A percentile compares a stretch with the other conserved stretches of the same genome.
phyloP scores from a whole-genome alignment of 768 basidiomycete species.

The Suillus placidus region DNA sequence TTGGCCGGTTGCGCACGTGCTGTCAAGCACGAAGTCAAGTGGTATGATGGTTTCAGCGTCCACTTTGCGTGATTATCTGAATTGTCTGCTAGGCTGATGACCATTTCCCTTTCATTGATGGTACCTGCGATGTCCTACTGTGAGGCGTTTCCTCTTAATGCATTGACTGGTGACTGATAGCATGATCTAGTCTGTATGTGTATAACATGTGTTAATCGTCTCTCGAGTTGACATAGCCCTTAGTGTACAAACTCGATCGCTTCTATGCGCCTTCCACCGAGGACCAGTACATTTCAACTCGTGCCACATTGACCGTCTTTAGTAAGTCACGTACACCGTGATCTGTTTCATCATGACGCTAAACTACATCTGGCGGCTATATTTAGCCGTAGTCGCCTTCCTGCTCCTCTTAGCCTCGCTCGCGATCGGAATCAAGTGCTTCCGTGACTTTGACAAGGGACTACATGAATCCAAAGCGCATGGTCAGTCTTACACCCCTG shows the following conservation, averaged over 20 bases:
- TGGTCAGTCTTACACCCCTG: slow-evolving; percentile 56
- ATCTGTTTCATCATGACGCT: neutral
- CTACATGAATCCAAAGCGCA: slow-evolving; percentile 70
- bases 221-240: slow-evolving; percentile 5
- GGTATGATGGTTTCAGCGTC: slow-evolving; percentile 44
- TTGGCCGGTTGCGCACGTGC: slow-evolving; percentile 68
- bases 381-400: slow-evolving; percentile 73
- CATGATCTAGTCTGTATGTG: slow-evolving; percentile 32
- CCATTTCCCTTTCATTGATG: slow-evolving; percentile 73
- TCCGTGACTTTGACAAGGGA: slow-evolving; percentile 83
- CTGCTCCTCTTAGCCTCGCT: slow-evolving; percentile 75
- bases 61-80: slow-evolving; percentile 10
- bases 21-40: slow-evolving; percentile 80
- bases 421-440: slow-evolving; percentile 75
- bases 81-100: slow-evolving; percentile 61
- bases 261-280: slow-evolving; percentile 69
- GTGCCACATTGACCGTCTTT: slow-evolving; percentile 79
- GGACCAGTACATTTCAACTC: slow-evolving; percentile 65
- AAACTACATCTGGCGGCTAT: neutral
- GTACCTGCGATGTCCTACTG: slow-evolving; percentile 76
- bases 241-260: slow-evolving; percentile 85
- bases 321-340: slow-evolving; percentile 48
- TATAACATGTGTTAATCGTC: neutral
- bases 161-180: slow-evolving; percentile 7
- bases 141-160: slow-evolving; percentile 40